Evolutionary conservation across 192 early-diverging fungal species (phyloP), one percentile per base, ranked within the genome.

Genomic region (Chytriomyces sp.): DNA sequence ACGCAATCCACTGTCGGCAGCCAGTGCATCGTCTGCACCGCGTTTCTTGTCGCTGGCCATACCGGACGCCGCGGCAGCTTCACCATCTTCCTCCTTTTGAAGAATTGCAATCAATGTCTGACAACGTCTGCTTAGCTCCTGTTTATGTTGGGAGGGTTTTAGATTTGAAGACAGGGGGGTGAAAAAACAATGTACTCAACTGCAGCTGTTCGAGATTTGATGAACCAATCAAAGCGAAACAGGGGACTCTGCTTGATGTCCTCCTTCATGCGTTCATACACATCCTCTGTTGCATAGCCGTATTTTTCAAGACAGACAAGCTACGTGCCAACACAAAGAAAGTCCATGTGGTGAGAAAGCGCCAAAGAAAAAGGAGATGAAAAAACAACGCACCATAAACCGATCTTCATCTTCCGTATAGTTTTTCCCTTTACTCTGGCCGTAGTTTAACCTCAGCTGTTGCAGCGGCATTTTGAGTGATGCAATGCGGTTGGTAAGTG

Each of bases 181-280:
- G 26, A 49, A 78, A 16, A 45, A 24, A 43, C 11, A 45, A 20
- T 76, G 44, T 35, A 57, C 75, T 45, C 47, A 84, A 35, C 84
- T n/a, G 60, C 71, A 16, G 95, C 82, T 44, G 95, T 97, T 47
- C 97, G 87, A 49, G 94, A 96, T 82, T 97, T 98, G 75, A 99
- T 89, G 84, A 96, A 99, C 96, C 96, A 99, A 78, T 99, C 94
- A 80, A 99, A 99, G 47, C 93, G 84, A 87, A 99, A 98, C 47
- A 96, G 64, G 5, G 93, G 89, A 24, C 91, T 91, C 73, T 89
- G 83, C 45, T 90, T 92, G 35, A 98, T 87, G 71, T 97, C 96
- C 62, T 91, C 89, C 28, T 95, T 86, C 78, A 99, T 96, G 65
- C 88, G 90, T 48, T 99, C 97, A 79, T 97, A 96, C 0, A 95